phyloP scores from a whole-genome alignment of 495 filamentous ascomycete species.

The Lindgomyces ingoldianus region DNA sequence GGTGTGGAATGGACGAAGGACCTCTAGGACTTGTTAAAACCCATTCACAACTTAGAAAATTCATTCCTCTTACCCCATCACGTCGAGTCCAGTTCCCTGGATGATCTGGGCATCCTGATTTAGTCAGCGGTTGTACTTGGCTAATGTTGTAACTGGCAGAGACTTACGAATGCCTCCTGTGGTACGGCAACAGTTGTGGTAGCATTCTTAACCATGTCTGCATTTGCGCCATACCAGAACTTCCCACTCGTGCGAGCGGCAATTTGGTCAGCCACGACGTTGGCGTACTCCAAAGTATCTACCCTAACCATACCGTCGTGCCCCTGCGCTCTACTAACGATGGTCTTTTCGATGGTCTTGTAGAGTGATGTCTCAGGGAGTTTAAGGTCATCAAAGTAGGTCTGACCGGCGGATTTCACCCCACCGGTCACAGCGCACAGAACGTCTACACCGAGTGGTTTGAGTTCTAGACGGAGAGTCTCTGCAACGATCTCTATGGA shows the following conservation, averaged over 20 bases:
- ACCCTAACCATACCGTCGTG: conserved; percentile 12
- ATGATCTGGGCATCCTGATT: no score
- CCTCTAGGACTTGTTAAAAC: no score
- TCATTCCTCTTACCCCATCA: no score
- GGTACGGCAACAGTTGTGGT: not conserved
- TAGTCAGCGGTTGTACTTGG: no score
- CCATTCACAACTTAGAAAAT: no score
- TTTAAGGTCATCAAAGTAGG: conserved; percentile 3
- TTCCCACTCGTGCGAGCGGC: not conserved
- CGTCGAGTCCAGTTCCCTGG: no score
- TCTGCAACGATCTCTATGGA: conserved; percentile 16
- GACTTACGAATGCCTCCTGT: not conserved
- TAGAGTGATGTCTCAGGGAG: conserved; percentile 15
- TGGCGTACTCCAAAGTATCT: conserved; percentile 8
- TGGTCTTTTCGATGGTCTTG: conserved; percentile 1
- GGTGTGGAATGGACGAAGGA: no score
- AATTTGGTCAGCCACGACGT: conserved; percentile 1
- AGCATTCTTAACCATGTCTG: not conserved
- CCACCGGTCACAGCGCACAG: conserved; percentile 4
- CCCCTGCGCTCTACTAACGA: not conserved
- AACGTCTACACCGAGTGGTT: conserved; percentile 11
- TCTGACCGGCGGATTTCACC: conserved; percentile 2
- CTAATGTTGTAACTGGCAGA: no score
- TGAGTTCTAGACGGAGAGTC: conserved; percentile 11
- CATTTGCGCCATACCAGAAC: conserved; percentile 18